These are phyloP conservation scores for Penicillium macrosclerotiorum DNA, from an alignment of 495 filamentous ascomycete genomes.

Conservation along the genomic window DNA sequence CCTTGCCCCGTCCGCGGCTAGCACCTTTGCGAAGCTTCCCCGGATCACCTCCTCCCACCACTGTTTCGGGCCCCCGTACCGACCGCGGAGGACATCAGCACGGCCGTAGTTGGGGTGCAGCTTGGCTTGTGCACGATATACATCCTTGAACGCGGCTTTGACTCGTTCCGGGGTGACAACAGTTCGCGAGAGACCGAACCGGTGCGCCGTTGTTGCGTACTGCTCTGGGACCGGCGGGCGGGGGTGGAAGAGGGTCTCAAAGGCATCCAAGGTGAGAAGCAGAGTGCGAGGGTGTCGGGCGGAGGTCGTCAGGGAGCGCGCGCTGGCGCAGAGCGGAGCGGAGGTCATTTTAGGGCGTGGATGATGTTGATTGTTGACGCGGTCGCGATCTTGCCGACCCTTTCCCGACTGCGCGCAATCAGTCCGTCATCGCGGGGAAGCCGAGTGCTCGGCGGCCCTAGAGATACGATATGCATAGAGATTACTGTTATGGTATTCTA, in stretches of 20 bases:
- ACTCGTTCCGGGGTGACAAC: constrained; percentile 27
- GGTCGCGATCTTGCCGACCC: constrained; percentile 1
- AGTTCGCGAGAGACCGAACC: constrained; percentile 50
- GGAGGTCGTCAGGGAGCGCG: neutral
- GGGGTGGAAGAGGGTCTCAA: constrained; percentile 71
- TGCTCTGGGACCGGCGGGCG: constrained; percentile 56
- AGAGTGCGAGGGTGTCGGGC: constrained; percentile 36
- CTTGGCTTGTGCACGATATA: constrained; percentile 49
- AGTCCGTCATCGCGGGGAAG: neutral
- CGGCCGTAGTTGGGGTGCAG: constrained; percentile 68
- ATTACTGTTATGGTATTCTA: too few relatives aligned
- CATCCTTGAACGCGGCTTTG: constrained; percentile 39
- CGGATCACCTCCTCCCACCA: constrained; percentile 71
- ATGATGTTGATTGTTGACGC: neutral
- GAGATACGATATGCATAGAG: too few relatives aligned
- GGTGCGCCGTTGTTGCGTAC: constrained; percentile 58
- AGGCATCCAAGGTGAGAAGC: constrained; percentile 73
- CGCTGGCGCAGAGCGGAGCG: neutral
- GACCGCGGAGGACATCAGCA: constrained; percentile 35
- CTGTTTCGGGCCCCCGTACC: constrained; percentile 50
- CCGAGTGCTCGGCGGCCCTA: too few relatives aligned
- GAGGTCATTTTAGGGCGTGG: constrained; percentile 1
- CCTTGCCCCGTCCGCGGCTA: neutral
- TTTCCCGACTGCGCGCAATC: neutral
- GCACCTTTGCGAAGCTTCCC: constrained; percentile 26